Base-by-base conservation (phyloP, 768 basidiomycete genomes). In the Boletus rubescentipes region DNA sequence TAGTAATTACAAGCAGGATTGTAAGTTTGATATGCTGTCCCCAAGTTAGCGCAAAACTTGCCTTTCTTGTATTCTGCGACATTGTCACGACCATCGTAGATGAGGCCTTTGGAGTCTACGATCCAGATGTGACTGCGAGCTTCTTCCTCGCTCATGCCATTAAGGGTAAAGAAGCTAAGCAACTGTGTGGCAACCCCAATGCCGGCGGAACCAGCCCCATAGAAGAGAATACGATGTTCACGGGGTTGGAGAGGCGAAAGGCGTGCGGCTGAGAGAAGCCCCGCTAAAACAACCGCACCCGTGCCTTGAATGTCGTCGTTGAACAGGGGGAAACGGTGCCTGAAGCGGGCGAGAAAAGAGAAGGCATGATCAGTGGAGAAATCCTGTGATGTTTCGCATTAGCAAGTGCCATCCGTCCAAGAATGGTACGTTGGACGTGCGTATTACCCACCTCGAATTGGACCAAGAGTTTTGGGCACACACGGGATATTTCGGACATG, bases 221-320 rank as follows among this genome's bases (percentile, higher is more conserved):
- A 86, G 79, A 98, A 96, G 39, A 96, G 82, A 63, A 97, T 91
- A 36, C 85, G 83, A 65, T 96, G 94, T 30, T 85, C 81, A 32
- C 76, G 74, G 37, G 93, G 74, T 9, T 88, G 79, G 9, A 73
- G 72, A 18, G 85, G 84, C 1, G 89, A 80, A 35, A 93, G 76
- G 57, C 83, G 85, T 21, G 91, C 91, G 36, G 94, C 95, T 61
- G 92, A 93, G 63, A 94, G 68, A 74, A 96, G 87, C 5, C 95
- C 95, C 48, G 86, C 87, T 47, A 98, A 84, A 36, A 96, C 89
- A 61, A 96, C 93, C 30, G 91, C 90, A 18, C 93, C 94, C 2
- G 94, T 98, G 37, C 84, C 87, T 67, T 93, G 91, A 59, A 94
- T 92, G 65, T 95, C 92, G 60, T 96, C 93, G 66, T 93, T 93